Conservation (phyloP, 805 yeast genomes). For the Candida ipomoeae region DNA sequence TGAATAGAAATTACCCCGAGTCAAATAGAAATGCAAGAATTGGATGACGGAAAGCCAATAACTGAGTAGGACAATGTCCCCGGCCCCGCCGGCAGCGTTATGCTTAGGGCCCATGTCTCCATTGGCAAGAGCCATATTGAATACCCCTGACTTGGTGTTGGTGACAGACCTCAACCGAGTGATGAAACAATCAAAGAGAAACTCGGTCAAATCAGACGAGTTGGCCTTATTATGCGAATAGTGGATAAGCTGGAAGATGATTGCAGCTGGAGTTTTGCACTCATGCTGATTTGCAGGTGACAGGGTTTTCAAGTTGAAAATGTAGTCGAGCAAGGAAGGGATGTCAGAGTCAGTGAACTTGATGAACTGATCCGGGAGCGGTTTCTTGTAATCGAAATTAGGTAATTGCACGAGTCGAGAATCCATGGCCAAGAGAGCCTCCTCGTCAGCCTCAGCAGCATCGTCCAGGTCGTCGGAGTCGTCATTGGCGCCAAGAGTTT, state of each 20-base stretch:
- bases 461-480: conserved; percentile 20
- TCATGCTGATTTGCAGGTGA: conserved; percentile 38
- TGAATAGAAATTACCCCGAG: conserved; percentile 56
- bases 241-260: conserved; percentile 65
- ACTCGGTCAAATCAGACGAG: conserved; percentile 53
- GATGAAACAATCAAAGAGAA: conserved; percentile 55
- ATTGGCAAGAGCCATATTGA: conserved; percentile 36
- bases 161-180: conserved; percentile 59
- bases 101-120: conserved; percentile 10
- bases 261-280: conserved; percentile 61
- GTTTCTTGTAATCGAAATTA: conserved; percentile 53
- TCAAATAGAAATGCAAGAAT: conserved; percentile 70
- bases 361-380: conserved; percentile 56
- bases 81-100: conserved; percentile 30
- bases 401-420: conserved; percentile 24
- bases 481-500: conserved; percentile 23
- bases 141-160: conserved; percentile 57
- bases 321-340: conserved; percentile 45
- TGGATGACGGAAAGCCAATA: conserved; percentile 87
- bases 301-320: conserved; percentile 43
- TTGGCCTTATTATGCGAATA: conserved; percentile 58
- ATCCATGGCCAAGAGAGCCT: conserved; percentile 24
- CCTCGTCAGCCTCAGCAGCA: conserved; percentile 24
- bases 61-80: conserved; percentile 67
- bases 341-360: conserved; percentile 57